phyloP scores from a whole-genome alignment of 2,329 filamentous ascomycete genomes.

The Chalaropsis thielavioides region DNA sequence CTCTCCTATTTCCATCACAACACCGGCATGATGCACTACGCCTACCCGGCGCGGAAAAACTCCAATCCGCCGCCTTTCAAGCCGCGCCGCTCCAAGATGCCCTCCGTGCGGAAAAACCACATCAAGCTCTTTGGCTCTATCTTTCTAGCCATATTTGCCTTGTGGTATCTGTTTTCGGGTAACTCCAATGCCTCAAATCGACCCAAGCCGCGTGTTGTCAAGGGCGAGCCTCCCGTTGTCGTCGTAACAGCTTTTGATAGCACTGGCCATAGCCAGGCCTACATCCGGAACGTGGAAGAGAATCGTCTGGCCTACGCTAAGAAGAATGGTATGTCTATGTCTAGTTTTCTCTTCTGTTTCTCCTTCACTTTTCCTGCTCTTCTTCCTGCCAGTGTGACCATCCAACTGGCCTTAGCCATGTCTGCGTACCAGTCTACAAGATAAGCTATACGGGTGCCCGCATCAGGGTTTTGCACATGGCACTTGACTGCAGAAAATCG shows the following conservation, averaged over 20 bases:
- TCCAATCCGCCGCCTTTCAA: slow-evolving; percentile 62
- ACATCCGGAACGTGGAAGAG: slow-evolving; percentile 58
- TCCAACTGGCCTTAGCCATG: background rate
- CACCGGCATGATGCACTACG: slow-evolving; percentile 60
- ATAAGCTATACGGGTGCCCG: slow-evolving; percentile 7
- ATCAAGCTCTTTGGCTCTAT: slow-evolving; percentile 44
- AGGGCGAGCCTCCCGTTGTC: slow-evolving; percentile 50
- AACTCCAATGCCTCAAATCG: slow-evolving; percentile 12
- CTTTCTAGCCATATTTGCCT: slow-evolving; percentile 37
- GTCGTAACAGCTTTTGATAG: slow-evolving; percentile 70
- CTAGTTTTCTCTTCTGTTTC: background rate
- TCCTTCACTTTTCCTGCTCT: background rate
- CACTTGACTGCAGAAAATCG: slow-evolving; percentile 4
- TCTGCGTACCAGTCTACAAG: background rate
- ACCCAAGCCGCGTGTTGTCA: slow-evolving; percentile 16
- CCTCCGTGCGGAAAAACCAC: slow-evolving; percentile 46
- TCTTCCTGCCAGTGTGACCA: background rate
- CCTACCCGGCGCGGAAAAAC: slow-evolving; percentile 71
- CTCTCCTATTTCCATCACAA: background rate
- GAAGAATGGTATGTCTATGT: slow-evolving; percentile 54
- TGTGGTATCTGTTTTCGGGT: slow-evolving; percentile 46
- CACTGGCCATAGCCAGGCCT: slow-evolving; percentile 35
- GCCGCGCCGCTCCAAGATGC: slow-evolving; percentile 40
- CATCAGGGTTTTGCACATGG: slow-evolving; percentile 5
- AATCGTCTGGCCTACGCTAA: slow-evolving; percentile 77